Evolutionary conservation across 495 filamentous ascomycete genomes (phyloP).

Genomic region (Penicillium mononematosum): DNA sequence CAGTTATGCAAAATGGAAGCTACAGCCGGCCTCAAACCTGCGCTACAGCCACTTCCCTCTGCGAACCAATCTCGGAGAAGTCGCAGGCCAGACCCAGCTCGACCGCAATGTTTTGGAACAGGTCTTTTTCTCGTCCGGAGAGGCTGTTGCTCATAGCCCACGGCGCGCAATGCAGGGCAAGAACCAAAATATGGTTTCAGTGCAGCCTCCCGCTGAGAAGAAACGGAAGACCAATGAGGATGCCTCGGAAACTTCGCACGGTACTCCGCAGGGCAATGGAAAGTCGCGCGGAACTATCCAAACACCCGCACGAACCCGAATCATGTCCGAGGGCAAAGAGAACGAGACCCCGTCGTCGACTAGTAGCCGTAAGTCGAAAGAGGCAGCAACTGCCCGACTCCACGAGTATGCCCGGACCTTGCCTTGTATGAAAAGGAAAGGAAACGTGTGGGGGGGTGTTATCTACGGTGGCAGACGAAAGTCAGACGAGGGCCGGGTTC

Average conservation of each 20-base stretch:
- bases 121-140: slow-evolving; percentile 50
- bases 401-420: slow-evolving; percentile 80
- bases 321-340: slow-evolving; percentile 64
- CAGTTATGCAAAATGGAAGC: slow-evolving; percentile 83
- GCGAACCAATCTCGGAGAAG: slow-evolving; percentile 86
- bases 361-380: slow-evolving; percentile 82
- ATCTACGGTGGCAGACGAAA: slow-evolving; percentile 69
- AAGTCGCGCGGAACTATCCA: slow-evolving; percentile 36
- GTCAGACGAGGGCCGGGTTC: slow-evolving; percentile 47
- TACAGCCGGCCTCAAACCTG: slow-evolving; percentile 61
- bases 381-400: slow-evolving; percentile 70
- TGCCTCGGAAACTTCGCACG: slow-evolving; percentile 17
- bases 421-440: slow-evolving; percentile 89
- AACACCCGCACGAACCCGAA: slow-evolving; percentile 49
- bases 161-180: slow-evolving; percentile 38
- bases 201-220: slow-evolving; percentile 23
- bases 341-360: slow-evolving; percentile 80
- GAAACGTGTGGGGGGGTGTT: slow-evolving; percentile 81
- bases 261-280: slow-evolving; percentile 30
- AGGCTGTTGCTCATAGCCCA: slow-evolving; percentile 24
- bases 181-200: slow-evolving; percentile 33
- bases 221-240: slow-evolving; percentile 19
- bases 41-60: slow-evolving; percentile 81
- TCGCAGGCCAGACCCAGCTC: slow-evolving; percentile 81
- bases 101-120: slow-evolving; percentile 55